phyloP scores from a whole-genome alignment of 2,329 filamentous ascomycete species.

The Aspergillus sp. region DNA sequence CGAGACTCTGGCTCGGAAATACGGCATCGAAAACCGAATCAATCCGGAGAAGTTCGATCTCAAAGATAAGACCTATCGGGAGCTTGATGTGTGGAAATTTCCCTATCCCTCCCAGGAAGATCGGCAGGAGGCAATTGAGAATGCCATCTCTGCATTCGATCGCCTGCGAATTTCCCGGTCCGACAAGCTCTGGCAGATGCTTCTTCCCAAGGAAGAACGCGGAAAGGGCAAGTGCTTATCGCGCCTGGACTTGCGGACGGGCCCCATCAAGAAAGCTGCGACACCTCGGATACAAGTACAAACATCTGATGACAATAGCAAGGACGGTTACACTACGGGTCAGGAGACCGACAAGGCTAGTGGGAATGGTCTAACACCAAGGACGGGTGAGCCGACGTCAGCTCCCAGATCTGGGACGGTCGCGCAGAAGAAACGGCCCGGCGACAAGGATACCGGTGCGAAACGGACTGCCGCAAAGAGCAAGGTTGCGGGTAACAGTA shows the following conservation, averaged over 20 bases:
- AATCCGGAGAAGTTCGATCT: conserved; percentile 55
- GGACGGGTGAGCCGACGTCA: conserved; percentile 26
- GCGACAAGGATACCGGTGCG: conserved; percentile 43
- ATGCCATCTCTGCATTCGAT: conserved; percentile 65
- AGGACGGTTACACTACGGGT: conserved; percentile 37
- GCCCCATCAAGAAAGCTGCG: conserved; percentile 40
- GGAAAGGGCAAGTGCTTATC: conserved; percentile 64
- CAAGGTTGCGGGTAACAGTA: conserved; percentile 54
- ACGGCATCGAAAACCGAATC: conserved; percentile 53
- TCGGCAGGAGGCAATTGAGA: conserved; percentile 61
- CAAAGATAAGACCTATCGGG: conserved; percentile 60
- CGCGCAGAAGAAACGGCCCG: conserved; percentile 40
- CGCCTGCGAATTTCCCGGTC: conserved; percentile 60
- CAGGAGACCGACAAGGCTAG: conserved; percentile 41
- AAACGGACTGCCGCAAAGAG: conserved; percentile 48
- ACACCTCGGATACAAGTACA: conserved; percentile 44
- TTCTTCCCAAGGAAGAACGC: conserved; percentile 62
- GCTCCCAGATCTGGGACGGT: conserved; percentile 29
- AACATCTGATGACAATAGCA: conserved; percentile 37
- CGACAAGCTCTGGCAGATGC: conserved; percentile 63
- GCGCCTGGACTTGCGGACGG: conserved; percentile 54
- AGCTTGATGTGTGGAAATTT: conserved; percentile 64
- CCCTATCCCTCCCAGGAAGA: conserved; percentile 58
- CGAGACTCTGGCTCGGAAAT: conserved; percentile 52
- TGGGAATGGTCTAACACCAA: conserved; percentile 29